phyloP scores from a whole-genome alignment of 768 basidiomycete genomes.

The Chalciporus piperatus region DNA sequence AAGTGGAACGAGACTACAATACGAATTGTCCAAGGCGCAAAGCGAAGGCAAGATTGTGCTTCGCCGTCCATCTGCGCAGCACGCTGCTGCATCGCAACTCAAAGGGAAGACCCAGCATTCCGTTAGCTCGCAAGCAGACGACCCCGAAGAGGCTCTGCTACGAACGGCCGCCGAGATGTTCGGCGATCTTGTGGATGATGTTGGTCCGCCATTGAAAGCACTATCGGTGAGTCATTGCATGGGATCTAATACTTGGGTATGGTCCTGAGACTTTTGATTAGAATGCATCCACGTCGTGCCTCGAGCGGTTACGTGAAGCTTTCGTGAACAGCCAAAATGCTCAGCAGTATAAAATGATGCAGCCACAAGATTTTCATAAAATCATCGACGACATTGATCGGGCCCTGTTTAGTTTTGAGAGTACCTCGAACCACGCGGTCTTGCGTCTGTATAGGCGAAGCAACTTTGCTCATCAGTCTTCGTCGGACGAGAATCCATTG shows the following conservation, averaged over 20 bases:
- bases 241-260: neutral
- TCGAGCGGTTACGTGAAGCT: conserved; percentile 62
- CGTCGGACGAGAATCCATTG: conserved; percentile 32
- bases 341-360: conserved; percentile 33
- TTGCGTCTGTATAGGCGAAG: conserved; percentile 67
- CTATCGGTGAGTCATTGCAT: conserved; percentile 54
- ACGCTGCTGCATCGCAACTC: conserved; percentile 10
- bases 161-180: conserved; percentile 70
- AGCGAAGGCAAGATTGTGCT: conserved; percentile 43
- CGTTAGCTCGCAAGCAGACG: conserved; percentile 36
- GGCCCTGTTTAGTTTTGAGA: conserved; percentile 72
- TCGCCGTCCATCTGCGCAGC: conserved; percentile 12
- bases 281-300: conserved; percentile 58
- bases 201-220: conserved; percentile 73
- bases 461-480: conserved; percentile 29
- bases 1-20: conserved; percentile 79
- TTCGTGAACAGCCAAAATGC: conserved; percentile 47
- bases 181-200: conserved; percentile 73
- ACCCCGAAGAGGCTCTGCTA: conserved; percentile 38
- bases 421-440: conserved; percentile 81
- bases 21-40: conserved; percentile 69
- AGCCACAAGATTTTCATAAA: conserved; percentile 60
- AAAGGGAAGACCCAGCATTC: conserved; percentile 27
- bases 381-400: conserved; percentile 65
- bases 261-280: conserved; percentile 25